A percentile compares a stretch with the other conserved stretches of the same genome.
Conservation (phyloP, 1,284 basidiomycete genomes). For the Trametes hirsuta region DNA sequence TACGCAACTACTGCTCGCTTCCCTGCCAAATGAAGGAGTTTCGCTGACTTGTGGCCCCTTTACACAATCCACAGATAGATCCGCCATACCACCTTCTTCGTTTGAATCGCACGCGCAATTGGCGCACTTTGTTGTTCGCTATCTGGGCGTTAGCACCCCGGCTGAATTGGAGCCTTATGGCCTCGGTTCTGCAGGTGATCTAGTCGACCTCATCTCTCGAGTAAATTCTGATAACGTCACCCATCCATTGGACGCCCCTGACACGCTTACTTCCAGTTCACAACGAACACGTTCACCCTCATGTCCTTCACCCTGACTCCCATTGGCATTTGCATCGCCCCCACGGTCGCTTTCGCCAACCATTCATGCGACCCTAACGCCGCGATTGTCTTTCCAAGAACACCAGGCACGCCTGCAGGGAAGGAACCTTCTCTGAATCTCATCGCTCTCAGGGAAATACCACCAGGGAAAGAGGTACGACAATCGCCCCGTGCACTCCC, state of each 20-base stretch:
- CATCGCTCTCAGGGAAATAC: constrained; percentile 68
- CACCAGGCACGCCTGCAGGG: constrained; percentile 35
- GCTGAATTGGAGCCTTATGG: constrained; percentile 61
- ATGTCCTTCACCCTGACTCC: constrained; percentile 76
- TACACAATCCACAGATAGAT: constrained; percentile 45
- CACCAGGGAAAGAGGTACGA: constrained; percentile 69
- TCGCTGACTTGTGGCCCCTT: too few relatives aligned
- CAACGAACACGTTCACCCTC: constrained; percentile 87
- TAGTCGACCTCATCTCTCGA: constrained; percentile 74
- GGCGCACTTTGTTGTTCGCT: constrained; percentile 71
- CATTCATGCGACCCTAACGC: constrained; percentile 93
- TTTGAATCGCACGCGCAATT: constrained; percentile 66
- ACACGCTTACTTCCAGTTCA: constrained; percentile 57
- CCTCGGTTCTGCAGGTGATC: constrained; percentile 56
- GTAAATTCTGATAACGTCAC: constrained; percentile 40
- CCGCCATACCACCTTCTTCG: constrained; percentile 48
- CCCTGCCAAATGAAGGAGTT: not conserved
- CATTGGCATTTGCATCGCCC: constrained; percentile 82
- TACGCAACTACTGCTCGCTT: constrained; percentile 40
- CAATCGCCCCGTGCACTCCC: not conserved
- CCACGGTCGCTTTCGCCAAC: constrained; percentile 81
- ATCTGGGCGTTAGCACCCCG: constrained; percentile 60
- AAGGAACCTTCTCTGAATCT: constrained; percentile 73
- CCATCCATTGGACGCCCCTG: not conserved
- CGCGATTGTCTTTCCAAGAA: constrained; percentile 84